A percentile compares a stretch with the other conserved stretches of the same genome.
Conservation (phyloP, 2,329 filamentous ascomycete species). For the Neopestalotiopsis clavispora region DNA sequence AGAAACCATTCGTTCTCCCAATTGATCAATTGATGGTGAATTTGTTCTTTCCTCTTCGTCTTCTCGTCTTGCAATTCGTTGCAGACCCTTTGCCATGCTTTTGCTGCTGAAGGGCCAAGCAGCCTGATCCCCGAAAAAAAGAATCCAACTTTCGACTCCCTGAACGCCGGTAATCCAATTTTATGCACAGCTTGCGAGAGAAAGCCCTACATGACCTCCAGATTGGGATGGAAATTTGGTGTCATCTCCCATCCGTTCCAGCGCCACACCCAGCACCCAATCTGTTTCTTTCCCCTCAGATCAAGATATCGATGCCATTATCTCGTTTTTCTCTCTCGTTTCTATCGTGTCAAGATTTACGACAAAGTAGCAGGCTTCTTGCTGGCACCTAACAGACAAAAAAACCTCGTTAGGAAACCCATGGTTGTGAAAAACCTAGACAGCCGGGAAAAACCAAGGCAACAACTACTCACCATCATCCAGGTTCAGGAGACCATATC, state of each 20-base stretch:
- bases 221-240: neutral
- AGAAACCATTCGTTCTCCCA: neutral
- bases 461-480: conserved; percentile 62
- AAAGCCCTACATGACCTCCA: neutral
- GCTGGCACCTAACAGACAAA: conserved; percentile 11
- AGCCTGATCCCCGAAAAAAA: neutral
- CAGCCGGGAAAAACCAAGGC: too few relatives aligned
- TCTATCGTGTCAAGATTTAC: neutral
- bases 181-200: neutral
- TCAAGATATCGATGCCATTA: too few relatives aligned
- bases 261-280: too few relatives aligned
- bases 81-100: neutral
- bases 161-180: conserved; percentile 8
- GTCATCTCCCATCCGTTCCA: neutral
- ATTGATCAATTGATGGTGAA: neutral
- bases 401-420: conserved; percentile 14
- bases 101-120: neutral
- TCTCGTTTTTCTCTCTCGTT: too few relatives aligned
- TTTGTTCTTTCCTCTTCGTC: neutral
- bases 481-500: conserved; percentile 86
- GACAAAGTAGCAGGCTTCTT: conserved; percentile 18
- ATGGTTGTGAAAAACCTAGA: conserved; percentile 22
- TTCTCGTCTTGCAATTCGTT: neutral
- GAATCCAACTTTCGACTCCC: conserved; percentile 5
- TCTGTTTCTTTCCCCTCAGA: too few relatives aligned